Evolutionary conservation across 257 asterid species (phyloP).

Genomic region (Fraxinus pennsylvanica): DNA sequence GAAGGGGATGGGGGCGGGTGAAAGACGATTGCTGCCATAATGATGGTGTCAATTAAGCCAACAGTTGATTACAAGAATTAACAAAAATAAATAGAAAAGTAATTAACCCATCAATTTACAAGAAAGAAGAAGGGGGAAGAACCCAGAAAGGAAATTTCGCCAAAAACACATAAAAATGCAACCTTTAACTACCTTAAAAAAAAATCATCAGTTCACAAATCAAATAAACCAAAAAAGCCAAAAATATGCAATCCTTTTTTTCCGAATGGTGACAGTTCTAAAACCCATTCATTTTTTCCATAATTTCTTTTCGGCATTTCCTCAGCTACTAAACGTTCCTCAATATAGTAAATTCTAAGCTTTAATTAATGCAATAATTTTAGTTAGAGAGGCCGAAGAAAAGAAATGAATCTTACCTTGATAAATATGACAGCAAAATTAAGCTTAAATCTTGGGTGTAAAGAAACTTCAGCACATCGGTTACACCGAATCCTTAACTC

Average conservation of each 20-base stretch:
- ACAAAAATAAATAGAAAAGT: background rate
- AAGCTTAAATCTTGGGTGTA: constrained; percentile 47
- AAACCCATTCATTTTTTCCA: constrained; percentile 11
- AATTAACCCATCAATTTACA: constrained; percentile 5
- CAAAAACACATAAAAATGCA: constrained; percentile 11
- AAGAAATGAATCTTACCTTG: constrained; percentile 36
- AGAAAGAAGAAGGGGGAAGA: background rate
- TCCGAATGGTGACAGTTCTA: background rate
- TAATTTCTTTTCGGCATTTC: background rate
- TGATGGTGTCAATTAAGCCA: constrained; percentile 20
- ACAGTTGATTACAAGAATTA: background rate
- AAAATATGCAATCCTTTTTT: background rate
- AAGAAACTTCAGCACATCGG: constrained; percentile 54
- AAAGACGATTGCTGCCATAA: constrained; percentile 3
- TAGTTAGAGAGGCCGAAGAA: background rate
- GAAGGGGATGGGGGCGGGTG: background rate
- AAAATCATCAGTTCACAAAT: constrained; percentile 25
- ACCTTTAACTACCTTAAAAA: constrained; percentile 16
- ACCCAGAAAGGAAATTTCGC: constrained; percentile 24
- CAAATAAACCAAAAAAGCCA: background rate
- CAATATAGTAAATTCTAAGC: background rate
- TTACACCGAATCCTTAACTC: constrained; percentile 75
- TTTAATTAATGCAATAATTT: background rate
- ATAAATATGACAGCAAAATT: constrained; percentile 36
- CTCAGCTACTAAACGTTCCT: constrained; percentile 14